These are phyloP conservation scores for Chrysochromulina tobinii DNA, from an alignment of 78 protist species.

Conservation along the genomic window DNA sequence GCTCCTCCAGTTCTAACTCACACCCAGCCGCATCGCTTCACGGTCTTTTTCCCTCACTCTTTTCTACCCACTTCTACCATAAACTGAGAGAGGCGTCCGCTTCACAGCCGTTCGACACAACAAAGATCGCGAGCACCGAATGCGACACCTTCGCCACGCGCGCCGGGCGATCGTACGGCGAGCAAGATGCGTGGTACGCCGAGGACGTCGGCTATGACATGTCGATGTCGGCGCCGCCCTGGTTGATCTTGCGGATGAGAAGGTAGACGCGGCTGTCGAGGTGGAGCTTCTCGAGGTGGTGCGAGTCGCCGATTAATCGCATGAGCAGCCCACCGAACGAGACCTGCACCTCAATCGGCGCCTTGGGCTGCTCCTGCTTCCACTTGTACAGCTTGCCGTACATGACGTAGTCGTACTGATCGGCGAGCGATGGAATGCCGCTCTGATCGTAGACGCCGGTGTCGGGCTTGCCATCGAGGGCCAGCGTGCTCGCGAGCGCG, in stretches of 20 bases:
- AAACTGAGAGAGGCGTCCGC: no score
- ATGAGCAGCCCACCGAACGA: constrained; percentile 91
- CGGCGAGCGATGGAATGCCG: background rate
- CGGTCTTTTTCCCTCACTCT: no score
- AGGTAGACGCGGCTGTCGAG: constrained; percentile 49
- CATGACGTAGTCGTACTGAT: constrained; percentile 74
- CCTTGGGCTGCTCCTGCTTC: constrained; percentile 59
- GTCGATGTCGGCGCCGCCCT: no score
- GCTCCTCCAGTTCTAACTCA: no score
- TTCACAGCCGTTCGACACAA: no score
- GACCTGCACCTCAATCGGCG: constrained; percentile 62
- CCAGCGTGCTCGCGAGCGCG: constrained; percentile 72
- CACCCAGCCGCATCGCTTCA: no score
- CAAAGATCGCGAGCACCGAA: no score
- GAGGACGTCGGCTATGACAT: no score
- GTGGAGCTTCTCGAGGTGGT: constrained; percentile 39
- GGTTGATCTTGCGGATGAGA: constrained; percentile 42
- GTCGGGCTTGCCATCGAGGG: constrained; percentile 72
- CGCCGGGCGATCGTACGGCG: no score
- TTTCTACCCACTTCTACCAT: no score
- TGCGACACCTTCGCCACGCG: no score
- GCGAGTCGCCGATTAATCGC: constrained; percentile 76
- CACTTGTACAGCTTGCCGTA: constrained; percentile 85
- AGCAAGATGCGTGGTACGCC: no score
- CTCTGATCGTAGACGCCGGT: constrained; percentile 49